Conservation (phyloP, 2,329 filamentous ascomycete species). For the Monilinia fructicola region DNA sequence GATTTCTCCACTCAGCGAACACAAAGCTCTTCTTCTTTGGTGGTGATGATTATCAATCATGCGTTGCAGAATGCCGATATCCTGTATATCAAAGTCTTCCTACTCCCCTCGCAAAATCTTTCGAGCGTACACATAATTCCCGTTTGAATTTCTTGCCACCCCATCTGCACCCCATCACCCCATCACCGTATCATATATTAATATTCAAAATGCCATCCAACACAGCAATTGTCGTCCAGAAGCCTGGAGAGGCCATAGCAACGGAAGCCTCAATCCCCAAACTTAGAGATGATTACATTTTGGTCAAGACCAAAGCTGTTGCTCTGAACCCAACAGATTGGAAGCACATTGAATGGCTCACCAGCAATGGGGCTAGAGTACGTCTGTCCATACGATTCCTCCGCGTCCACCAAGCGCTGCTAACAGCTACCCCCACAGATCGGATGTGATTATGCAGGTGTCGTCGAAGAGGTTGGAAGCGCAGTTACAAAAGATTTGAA, state of each 20-base stretch:
- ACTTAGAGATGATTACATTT: slow-evolving; percentile 39
- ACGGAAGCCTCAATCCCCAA: slow-evolving; percentile 34
- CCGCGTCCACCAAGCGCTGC: background rate
- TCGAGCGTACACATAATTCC: background rate
- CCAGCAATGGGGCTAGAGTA: slow-evolving; percentile 30
- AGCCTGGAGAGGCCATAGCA: slow-evolving; percentile 31
- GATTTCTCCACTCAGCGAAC: slow-evolving; percentile 13
- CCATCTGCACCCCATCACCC: background rate
- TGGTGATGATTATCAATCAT: slow-evolving; percentile 15
- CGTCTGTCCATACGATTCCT: slow-evolving; percentile 22
- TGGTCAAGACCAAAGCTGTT: slow-evolving; percentile 37
- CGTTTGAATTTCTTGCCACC: background rate
- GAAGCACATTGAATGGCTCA: slow-evolving; percentile 38
- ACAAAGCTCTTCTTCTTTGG: background rate
- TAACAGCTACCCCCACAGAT: slow-evolving; percentile 27
- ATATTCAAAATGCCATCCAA: slow-evolving; percentile 33
- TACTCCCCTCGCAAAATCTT: background rate
- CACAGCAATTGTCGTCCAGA: slow-evolving; percentile 34
- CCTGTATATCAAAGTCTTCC: background rate
- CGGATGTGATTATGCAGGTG: slow-evolving; percentile 51
- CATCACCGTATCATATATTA: too few species aligned
- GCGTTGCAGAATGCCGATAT: background rate
- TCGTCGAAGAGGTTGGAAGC: slow-evolving; percentile 48
- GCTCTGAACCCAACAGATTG: slow-evolving; percentile 41
- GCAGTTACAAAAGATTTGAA: slow-evolving; percentile 46